A percentile compares a stretch with the other conserved stretches of the same genome.
Evolutionary conservation across 495 filamentous ascomycete species (phyloP).

Genomic region (Glonium stellatum): DNA sequence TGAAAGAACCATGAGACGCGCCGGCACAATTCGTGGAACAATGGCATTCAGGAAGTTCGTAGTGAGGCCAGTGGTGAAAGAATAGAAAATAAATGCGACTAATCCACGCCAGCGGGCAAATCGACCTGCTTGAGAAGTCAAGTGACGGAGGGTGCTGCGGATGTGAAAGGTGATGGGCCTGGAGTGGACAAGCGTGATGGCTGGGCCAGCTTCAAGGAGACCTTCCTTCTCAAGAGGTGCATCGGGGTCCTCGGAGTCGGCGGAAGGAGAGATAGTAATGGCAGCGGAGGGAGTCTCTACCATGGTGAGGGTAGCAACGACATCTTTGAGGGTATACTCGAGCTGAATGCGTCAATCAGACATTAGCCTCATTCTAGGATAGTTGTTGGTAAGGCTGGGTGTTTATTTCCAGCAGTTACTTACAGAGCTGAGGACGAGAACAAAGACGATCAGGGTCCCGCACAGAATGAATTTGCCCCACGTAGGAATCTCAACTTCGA

Average conservation of each 20-base stretch:
- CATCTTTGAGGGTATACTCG: constrained; percentile 52
- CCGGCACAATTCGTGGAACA: constrained; percentile 35
- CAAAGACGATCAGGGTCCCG: constrained; percentile 23
- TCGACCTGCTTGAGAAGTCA: constrained; percentile 49
- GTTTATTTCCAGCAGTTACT: neutral
- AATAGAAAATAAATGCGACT: constrained; percentile 38
- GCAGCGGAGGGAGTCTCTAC: constrained; percentile 56
- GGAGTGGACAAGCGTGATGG: constrained; percentile 37
- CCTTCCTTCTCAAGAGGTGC: constrained; percentile 28
- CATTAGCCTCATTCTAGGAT: neutral
- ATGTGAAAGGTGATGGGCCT: constrained; percentile 56
- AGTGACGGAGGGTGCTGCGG: constrained; percentile 49
- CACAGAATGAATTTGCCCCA: constrained; percentile 17
- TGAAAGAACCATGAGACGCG: constrained; percentile 33
- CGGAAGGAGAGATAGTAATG: constrained; percentile 40
- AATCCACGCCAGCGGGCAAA: constrained; percentile 55
- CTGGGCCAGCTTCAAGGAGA: constrained; percentile 21
- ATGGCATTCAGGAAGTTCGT: constrained; percentile 35
- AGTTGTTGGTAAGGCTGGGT: neutral
- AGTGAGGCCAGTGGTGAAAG: constrained; percentile 36
- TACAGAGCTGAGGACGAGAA: constrained; percentile 27
- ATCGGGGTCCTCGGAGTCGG: constrained; percentile 33
- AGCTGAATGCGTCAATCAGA: constrained; percentile 30
- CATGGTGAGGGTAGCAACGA: constrained; percentile 54
- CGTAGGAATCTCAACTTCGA: constrained; percentile 20